A percentile compares a stretch with the other conserved stretches of the same genome.
These are phyloP conservation scores for Cyclotella baltica DNA, from an alignment of 108 stramenopile genomes.

Conservation along the genomic window DNA sequence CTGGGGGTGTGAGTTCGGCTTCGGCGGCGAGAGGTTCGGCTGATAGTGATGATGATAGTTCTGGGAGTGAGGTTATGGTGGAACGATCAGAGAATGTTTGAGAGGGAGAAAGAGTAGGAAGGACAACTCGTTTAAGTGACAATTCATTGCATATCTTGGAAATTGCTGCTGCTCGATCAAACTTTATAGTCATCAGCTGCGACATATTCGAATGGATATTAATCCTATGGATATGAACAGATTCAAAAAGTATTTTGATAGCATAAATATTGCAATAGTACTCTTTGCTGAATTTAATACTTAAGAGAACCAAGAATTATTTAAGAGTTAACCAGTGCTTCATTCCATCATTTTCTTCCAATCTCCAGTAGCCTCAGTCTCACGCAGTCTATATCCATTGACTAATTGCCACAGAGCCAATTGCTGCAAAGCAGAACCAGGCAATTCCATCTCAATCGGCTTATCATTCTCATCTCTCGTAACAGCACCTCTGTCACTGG, in stretches of 20 bases:
- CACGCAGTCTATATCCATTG: slow-evolving; percentile 87
- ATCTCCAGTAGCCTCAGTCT: slow-evolving; percentile 89
- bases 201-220: too few relatives aligned
- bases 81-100: slow-evolving; percentile 46
- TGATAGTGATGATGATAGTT: slow-evolving; percentile 55
- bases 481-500: slow-evolving; percentile 22
- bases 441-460: slow-evolving; percentile 83
- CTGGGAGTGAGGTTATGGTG: slow-evolving; percentile 51
- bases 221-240: too few relatives aligned
- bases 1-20: slow-evolving; percentile 34
- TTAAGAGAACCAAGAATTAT: not conserved
- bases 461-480: slow-evolving; percentile 25
- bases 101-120: too few relatives aligned
- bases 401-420: slow-evolving; percentile 92
- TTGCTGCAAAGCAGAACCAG: slow-evolving; percentile 87
- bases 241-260: too few relatives aligned
- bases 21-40: slow-evolving; percentile 29
- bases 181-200: too few relatives aligned
- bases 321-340: not conserved
- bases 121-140: too few relatives aligned
- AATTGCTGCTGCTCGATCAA: too few relatives aligned
- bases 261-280: too few relatives aligned
- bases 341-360: slow-evolving; percentile 80
- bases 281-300: too few relatives aligned
- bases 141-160: too few relatives aligned